Evolutionary conservation across 257 asterid species (phyloP).

Genomic region (Plectranthus barbatus): DNA sequence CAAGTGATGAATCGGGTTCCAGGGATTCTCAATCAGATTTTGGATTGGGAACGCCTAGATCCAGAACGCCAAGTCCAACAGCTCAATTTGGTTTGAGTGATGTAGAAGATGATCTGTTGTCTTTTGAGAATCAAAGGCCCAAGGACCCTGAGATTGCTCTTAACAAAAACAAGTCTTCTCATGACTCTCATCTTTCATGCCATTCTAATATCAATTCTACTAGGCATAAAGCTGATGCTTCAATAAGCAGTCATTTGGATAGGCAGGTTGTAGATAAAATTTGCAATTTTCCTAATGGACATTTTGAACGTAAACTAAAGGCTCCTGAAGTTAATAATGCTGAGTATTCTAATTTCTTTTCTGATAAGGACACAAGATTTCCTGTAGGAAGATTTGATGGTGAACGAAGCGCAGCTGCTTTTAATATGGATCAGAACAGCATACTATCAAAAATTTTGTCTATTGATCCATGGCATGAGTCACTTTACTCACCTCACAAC

Average conservation of each 20-base stretch:
- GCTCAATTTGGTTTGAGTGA: constrained; percentile 24
- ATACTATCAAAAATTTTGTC: constrained; percentile 76
- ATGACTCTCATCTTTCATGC: constrained; percentile 23
- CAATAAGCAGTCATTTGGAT: constrained; percentile 23
- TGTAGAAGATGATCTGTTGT: constrained; percentile 43
- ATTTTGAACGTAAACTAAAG: constrained; percentile 26
- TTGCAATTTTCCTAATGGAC: constrained; percentile 36
- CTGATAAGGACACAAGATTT: constrained; percentile 27
- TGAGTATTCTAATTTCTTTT: constrained; percentile 27
- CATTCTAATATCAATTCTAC: constrained; percentile 28
- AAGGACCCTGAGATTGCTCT: constrained; percentile 52
- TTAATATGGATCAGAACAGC: constrained; percentile 74
- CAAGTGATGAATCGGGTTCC: constrained; percentile 12
- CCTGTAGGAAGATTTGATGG: constrained; percentile 21
- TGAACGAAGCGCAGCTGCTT: constrained; percentile 17
- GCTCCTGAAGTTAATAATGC: constrained; percentile 25
- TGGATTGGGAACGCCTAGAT: constrained; percentile 20
- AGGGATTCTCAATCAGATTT: constrained; percentile 21
- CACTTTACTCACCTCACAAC: constrained; percentile 66
- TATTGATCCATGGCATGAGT: constrained; percentile 66
- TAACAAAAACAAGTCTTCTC: constrained; percentile 31
- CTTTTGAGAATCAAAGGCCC: constrained; percentile 53
- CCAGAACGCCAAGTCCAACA: constrained; percentile 21
- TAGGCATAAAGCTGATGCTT: constrained; percentile 18
- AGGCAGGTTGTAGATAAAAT: constrained; percentile 40